Conservation (phyloP, 106 monocot species). For the Hemerocallis citrina region DNA sequence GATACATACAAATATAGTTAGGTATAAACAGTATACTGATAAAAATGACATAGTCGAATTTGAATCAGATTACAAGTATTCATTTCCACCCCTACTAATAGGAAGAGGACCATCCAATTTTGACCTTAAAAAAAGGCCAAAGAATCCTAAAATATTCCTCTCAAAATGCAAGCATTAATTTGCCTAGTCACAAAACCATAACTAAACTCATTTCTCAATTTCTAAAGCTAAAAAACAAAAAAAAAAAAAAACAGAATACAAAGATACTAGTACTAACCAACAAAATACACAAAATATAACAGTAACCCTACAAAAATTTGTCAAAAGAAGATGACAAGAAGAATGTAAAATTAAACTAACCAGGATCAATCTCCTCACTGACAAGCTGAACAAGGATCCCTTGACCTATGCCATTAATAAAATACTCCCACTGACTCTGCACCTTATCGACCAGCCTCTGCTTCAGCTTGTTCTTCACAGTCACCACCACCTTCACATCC, state of each 20-base stretch:
- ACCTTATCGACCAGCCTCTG: conserved; percentile 39
- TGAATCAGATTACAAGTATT: background rate
- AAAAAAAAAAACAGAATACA: background rate
- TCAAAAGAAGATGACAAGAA: background rate
- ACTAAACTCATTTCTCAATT: background rate
- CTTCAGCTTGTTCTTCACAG: conserved; percentile 53
- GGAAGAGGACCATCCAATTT: background rate
- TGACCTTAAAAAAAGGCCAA: background rate
- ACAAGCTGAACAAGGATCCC: conserved; percentile 76
- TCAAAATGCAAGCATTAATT: too few species aligned
- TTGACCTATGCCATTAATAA: conserved; percentile 49
- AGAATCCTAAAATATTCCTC: background rate
- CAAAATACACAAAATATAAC: background rate
- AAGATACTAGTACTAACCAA: background rate
- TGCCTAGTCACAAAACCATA: too few species aligned
- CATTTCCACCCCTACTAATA: background rate
- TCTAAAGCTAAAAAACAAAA: background rate
- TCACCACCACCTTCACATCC: conserved; percentile 57
- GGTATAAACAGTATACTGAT: too few species aligned
- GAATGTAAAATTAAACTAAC: conserved; percentile 6
- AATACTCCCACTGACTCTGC: conserved; percentile 42
- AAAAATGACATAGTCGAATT: too few species aligned
- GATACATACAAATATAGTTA: too few species aligned
- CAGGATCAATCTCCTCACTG: conserved; percentile 64
- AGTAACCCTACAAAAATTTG: background rate